Conservation (phyloP, 2,329 filamentous ascomycete species). For the Fusarium sp. region DNA sequence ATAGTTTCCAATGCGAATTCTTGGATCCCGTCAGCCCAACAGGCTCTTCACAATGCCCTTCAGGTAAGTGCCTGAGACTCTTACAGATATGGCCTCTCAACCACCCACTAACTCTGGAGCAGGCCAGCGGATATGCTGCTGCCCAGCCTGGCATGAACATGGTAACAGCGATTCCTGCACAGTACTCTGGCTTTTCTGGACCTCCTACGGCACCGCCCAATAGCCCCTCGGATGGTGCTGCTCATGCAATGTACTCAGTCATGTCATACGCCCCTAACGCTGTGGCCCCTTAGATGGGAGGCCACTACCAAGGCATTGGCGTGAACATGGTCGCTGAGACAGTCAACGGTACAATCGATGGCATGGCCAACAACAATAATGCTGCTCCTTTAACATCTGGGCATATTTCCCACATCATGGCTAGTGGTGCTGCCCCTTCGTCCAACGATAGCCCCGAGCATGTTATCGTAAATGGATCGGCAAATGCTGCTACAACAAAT, state of each 20-base stretch:
- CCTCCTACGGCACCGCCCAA: conserved; percentile 33
- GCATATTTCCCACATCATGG: background rate
- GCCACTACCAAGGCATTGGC: conserved; percentile 15
- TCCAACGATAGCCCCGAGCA: background rate
- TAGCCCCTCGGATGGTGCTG: conserved; percentile 1
- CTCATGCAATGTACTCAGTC: background rate
- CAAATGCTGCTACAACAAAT: background rate
- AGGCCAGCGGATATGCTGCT: conserved; percentile 22
- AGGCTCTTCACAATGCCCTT: conserved; percentile 36
- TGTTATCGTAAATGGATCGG: background rate
- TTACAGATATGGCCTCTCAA: background rate
- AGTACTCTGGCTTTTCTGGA: background rate
- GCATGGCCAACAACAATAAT: background rate
- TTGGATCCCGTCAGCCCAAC: conserved; percentile 40
- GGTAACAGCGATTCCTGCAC: background rate
- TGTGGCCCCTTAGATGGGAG: conserved; percentile 39
- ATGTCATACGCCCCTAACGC: background rate
- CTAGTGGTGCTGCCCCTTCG: background rate
- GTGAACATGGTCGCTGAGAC: background rate
- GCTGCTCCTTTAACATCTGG: background rate
- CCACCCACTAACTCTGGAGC: background rate
- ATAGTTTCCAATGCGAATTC: conserved; percentile 14
- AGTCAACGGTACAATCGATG: background rate
- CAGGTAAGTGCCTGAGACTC: conserved; percentile 10
- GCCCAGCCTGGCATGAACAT: background rate